Evolutionary conservation across 2,329 filamentous ascomycete species (phyloP).

Genomic region (Fusarium sp.): DNA sequence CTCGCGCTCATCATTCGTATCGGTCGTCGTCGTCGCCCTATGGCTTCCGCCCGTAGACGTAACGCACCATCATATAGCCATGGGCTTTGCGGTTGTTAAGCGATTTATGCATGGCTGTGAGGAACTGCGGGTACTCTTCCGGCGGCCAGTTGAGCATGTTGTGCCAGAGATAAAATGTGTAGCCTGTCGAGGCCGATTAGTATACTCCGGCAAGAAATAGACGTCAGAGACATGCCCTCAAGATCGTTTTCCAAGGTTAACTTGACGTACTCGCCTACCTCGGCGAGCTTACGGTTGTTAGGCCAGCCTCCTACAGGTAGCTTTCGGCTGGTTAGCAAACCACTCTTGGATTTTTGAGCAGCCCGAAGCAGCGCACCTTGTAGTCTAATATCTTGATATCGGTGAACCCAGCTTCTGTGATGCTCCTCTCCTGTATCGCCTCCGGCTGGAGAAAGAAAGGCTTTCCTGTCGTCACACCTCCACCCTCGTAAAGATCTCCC

Average conservation of each 20-base stretch:
- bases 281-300: conserved; percentile 39
- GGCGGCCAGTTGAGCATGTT: conserved; percentile 38
- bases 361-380: conserved; percentile 21
- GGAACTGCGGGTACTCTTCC: conserved; percentile 40
- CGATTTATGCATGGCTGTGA: conserved; percentile 25
- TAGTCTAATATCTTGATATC: conserved; percentile 37
- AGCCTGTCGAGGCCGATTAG: conserved; percentile 20
- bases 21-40: background rate
- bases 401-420: conserved; percentile 41
- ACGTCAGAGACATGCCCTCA: conserved; percentile 16
- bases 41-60: conserved; percentile 41
- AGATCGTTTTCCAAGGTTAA: conserved; percentile 45
- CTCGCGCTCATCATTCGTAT: background rate
- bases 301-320: conserved; percentile 43
- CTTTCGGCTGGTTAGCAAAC: conserved; percentile 21
- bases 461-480: conserved; percentile 13
- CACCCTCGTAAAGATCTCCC: conserved; percentile 25
- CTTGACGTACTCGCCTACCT: conserved; percentile 39
- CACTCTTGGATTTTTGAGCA: background rate
- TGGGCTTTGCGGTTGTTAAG: conserved; percentile 38
- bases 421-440: conserved; percentile 31
- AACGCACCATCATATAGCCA: conserved; percentile 41
- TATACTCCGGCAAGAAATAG: background rate
- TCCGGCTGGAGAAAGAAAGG: conserved; percentile 36
- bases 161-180: conserved; percentile 39